Conservation (phyloP, 2,329 filamentous ascomycete species). For the Xylariaceae sp. region DNA sequence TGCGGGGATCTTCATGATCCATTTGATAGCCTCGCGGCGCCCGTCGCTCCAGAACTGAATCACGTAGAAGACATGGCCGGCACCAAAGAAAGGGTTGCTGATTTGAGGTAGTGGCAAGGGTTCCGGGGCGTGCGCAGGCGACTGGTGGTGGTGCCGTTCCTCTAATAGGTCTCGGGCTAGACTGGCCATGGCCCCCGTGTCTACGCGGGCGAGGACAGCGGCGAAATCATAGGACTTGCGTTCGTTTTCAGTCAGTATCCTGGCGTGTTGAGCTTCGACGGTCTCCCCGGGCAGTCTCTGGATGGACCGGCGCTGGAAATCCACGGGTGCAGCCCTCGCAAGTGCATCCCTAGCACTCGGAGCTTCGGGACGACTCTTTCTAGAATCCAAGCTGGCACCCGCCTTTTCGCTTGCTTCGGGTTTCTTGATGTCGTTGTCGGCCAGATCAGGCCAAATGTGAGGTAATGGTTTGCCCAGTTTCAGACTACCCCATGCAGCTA, state of each 20-base stretch:
- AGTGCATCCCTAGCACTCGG: conserved; percentile 8
- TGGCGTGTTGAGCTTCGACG: neutral
- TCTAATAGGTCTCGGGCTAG: conserved; percentile 29
- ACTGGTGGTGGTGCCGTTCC: conserved; percentile 2
- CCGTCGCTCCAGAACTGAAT: conserved; percentile 26
- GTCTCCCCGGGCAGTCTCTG: neutral
- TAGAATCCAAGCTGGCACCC: too few relatives aligned
- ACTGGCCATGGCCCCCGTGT: conserved; percentile 27
- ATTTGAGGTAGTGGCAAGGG: conserved; percentile 23
- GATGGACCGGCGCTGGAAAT: neutral
- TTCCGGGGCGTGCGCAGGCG: neutral
- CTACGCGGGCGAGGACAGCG: conserved; percentile 29
- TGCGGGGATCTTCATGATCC: conserved; percentile 38
- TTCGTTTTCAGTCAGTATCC: neutral
- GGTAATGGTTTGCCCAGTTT: neutral
- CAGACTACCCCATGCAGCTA: neutral
- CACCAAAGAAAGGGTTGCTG: conserved; percentile 31
- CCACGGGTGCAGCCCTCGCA: conserved; percentile 8
- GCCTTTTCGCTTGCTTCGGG: too few relatives aligned
- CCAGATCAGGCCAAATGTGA: neutral
- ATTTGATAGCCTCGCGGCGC: conserved; percentile 14
- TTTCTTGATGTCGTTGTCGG: too few relatives aligned
- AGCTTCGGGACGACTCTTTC: too few relatives aligned
- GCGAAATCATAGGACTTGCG: conserved; percentile 26
- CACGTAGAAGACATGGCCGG: conserved; percentile 34